Conservation (phyloP, 257 asterid species). For the Cynanchum wilfordii region DNA sequence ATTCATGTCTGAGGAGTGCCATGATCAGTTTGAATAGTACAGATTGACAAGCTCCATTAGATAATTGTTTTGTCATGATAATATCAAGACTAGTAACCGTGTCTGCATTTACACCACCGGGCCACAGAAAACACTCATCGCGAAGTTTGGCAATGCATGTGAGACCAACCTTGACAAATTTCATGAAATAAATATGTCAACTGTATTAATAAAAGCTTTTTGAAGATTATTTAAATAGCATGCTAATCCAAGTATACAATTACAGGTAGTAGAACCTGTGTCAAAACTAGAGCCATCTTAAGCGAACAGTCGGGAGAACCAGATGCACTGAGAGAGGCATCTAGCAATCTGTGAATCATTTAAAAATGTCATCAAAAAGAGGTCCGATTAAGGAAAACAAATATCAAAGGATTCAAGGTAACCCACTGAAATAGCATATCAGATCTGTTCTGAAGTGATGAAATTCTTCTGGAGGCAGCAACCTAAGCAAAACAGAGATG, state of each 20-base stretch:
- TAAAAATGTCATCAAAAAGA: conserved; percentile 17
- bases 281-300: conserved; percentile 80
- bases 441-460: conserved; percentile 62
- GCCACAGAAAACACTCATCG: conserved; percentile 71
- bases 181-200: conserved; percentile 13
- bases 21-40: conserved; percentile 79
- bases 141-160: conserved; percentile 98
- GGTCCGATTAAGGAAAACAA: conserved; percentile 2
- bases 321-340: conserved; percentile 72
- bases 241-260: conserved; percentile 2
- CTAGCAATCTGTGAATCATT: conserved; percentile 63
- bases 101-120: conserved; percentile 68
- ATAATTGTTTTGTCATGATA: conserved; percentile 61
- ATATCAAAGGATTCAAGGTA: conserved; percentile 12
- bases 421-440: conserved; percentile 83
- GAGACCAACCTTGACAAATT: conserved; percentile 66
- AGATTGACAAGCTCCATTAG: conserved; percentile 87
- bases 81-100: conserved; percentile 70
- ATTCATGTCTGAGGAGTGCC: conserved; percentile 80
- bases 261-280: conserved; percentile 52
- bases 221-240: neutral
- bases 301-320: conserved; percentile 85
- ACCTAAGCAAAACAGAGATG: conserved; percentile 38
- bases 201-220: neutral
- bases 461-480: conserved; percentile 73